These are phyloP conservation scores for Dendrothele bispora DNA, from an alignment of 768 basidiomycete species.

Conservation along the genomic window DNA sequence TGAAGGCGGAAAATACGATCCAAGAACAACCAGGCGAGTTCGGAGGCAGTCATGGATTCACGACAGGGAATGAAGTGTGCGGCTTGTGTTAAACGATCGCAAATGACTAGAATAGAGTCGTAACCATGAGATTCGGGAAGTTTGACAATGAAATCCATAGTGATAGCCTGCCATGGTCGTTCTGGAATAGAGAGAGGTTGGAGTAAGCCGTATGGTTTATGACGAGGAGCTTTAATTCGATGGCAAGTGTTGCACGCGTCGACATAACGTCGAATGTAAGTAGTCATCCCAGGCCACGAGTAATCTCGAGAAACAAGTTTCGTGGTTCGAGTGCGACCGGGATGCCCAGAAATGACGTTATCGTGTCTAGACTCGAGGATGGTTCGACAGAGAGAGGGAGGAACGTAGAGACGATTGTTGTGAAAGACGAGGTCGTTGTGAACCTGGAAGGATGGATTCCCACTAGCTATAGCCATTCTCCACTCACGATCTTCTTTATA, in stretches of 20 bases:
- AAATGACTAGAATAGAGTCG: slow-evolving; percentile 36
- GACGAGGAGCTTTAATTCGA: slow-evolving; percentile 29
- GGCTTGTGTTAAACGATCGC: slow-evolving; percentile 38
- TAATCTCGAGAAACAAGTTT: slow-evolving; percentile 33
- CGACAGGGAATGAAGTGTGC: slow-evolving; percentile 41
- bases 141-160: slow-evolving; percentile 43
- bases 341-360: slow-evolving; percentile 37
- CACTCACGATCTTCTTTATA: slow-evolving; percentile 13
- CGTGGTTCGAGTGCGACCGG: slow-evolving; percentile 32
- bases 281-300: slow-evolving; percentile 35
- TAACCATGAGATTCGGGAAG: slow-evolving; percentile 37
- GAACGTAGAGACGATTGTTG: slow-evolving; percentile 29
- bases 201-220: slow-evolving; percentile 36
- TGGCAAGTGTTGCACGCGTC: slow-evolving; percentile 33
- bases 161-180: slow-evolving; percentile 36
- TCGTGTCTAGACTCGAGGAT: slow-evolving; percentile 37
- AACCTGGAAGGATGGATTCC: slow-evolving; percentile 12
- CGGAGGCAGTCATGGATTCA: slow-evolving; percentile 23
- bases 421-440: slow-evolving; percentile 19
- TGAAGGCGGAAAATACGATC: slow-evolving; percentile 33
- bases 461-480: slow-evolving; percentile 13
- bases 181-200: slow-evolving; percentile 34
- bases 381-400: slow-evolving; percentile 24
- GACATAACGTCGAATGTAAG: slow-evolving; percentile 22
- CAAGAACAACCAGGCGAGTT: slow-evolving; percentile 35